Percentiles rank a stretch among this genome's conserved stretches.
Evolutionary conservation across 208 protist species (phyloP).

Genomic region (Herpetomonas muscarum): DNA sequence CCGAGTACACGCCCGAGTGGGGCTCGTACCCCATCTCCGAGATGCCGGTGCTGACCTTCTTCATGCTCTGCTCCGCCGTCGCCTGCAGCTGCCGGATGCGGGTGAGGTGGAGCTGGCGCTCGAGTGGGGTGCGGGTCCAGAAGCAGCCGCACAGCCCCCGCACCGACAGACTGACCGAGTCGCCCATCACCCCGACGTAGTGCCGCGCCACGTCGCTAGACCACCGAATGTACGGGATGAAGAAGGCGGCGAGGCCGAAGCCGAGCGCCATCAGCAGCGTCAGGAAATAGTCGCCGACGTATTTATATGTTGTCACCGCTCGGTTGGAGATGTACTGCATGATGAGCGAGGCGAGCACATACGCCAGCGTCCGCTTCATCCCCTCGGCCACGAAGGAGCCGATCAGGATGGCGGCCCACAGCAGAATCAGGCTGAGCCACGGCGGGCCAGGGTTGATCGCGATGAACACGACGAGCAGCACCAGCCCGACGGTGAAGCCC

Average conservation of each 20-base stretch:
- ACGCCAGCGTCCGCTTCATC: slow-evolving; percentile 69
- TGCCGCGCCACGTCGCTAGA: slow-evolving; percentile 71
- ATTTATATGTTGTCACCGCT: slow-evolving; percentile 40
- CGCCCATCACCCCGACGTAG: slow-evolving; percentile 62
- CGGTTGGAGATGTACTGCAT: slow-evolving; percentile 71
- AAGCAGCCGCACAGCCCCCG: slow-evolving; percentile 73
- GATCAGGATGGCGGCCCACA: slow-evolving; percentile 57
- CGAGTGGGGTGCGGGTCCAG: slow-evolving; percentile 57
- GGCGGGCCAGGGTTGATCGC: slow-evolving; percentile 37
- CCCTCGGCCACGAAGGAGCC: slow-evolving; percentile 68
- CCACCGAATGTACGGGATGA: slow-evolving; percentile 84
- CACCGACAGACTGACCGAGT: slow-evolving; percentile 75
- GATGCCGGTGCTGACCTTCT: slow-evolving; percentile 35
- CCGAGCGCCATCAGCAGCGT: slow-evolving; percentile 68
- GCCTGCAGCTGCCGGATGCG: slow-evolving; percentile 70
- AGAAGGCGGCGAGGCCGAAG: slow-evolving; percentile 68
- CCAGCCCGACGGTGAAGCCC: slow-evolving; percentile 57
- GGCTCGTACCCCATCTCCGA: slow-evolving; percentile 82
- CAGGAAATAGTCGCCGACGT: slow-evolving; percentile 67
- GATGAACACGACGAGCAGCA: slow-evolving; percentile 60
- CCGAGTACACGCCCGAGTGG: slow-evolving; percentile 58
- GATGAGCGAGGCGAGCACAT: slow-evolving; percentile 52
- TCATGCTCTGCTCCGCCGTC: slow-evolving; percentile 45
- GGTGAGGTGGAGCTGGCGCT: slow-evolving; percentile 69
- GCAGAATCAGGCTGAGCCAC: slow-evolving; percentile 65